Evolutionary conservation across 2,329 filamentous ascomycete species (phyloP).

Genomic region (Alternaria burnsii): DNA sequence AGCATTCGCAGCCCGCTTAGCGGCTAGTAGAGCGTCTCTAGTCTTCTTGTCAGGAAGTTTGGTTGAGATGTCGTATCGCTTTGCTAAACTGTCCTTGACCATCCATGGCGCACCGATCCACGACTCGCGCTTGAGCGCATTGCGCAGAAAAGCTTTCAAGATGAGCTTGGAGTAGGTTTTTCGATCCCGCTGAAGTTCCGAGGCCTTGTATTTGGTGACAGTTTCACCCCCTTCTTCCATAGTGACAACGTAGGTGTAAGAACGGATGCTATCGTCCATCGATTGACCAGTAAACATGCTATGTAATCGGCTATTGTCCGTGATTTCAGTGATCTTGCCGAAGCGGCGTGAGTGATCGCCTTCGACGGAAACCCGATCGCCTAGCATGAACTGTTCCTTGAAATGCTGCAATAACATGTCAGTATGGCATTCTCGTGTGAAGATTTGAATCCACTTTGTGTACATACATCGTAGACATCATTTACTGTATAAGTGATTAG

Average conservation of each 20-base stretch:
- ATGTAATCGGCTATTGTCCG: conserved; percentile 41
- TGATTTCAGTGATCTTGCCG: conserved; percentile 43
- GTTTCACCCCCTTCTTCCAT: conserved; percentile 45
- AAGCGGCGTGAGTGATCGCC: conserved; percentile 38
- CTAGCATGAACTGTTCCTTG: conserved; percentile 45
- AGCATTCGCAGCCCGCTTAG: conserved; percentile 71
- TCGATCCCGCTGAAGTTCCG: conserved; percentile 82
- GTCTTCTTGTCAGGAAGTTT: conserved; percentile 69
- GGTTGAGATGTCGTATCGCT: conserved; percentile 85
- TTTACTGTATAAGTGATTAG: conserved; percentile 25
- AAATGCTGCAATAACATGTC: conserved; percentile 37
- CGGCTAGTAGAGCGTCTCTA: conserved; percentile 45
- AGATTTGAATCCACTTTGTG: neutral
- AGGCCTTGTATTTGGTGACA: conserved; percentile 59
- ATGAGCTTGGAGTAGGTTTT: conserved; percentile 96
- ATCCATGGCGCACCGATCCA: conserved; percentile 98
- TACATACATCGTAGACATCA: conserved; percentile 20
- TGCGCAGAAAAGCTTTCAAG: conserved; percentile 91
- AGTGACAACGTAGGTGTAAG: conserved; percentile 44
- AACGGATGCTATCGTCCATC: conserved; percentile 41
- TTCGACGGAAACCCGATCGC: conserved; percentile 47
- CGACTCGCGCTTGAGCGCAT: conserved; percentile 87
- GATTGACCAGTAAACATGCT: conserved; percentile 38
- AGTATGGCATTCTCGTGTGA: conserved; percentile 3
- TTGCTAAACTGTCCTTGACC: conserved; percentile 86